Evolutionary conservation across 352 stramenopile genomes (phyloP), one percentile per base, ranked within the genome.

Genomic region (Phytophthora constricta): DNA sequence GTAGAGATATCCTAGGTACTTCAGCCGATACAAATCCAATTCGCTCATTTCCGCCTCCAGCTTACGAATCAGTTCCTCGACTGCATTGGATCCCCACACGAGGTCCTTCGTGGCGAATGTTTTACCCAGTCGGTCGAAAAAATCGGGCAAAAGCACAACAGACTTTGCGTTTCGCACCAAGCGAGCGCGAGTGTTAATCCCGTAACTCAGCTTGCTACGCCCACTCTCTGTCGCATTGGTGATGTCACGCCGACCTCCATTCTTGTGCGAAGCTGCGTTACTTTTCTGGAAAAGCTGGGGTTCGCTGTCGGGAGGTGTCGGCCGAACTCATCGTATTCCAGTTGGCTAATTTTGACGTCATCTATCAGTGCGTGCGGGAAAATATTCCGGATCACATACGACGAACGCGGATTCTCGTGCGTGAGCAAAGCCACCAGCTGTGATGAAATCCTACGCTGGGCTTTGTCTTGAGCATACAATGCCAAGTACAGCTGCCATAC

Each of bases 321-420:
- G 2, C 88, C 88, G 77, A 91, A 96, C 57, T 96, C 88, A 53
- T 96, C 88, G 46, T 93, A 95, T 47, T 94, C 87, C 41, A 93
- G 70, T 27, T 92, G 78, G 25, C 72, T 79, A 14, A 88, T 71
- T 25, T 87, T 85, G 20, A 93, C 70, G 43, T 96, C 89, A 70
- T 94, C 86, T 8, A 96, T 55, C 26, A 96, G 70, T 17, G 85
- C 81, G 58, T 93, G 85, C 8, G 89, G 89, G 34, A 96, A 96
- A 39, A 92, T 80, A 57, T 92, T 92, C 9, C 89, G 89, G 60
- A 96, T 86, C 3, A 95, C 82, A 20, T 82, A 86, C 9, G 89
- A 96, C 19, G 89, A 96, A 4, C 87, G 82, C 11, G 87, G 68
- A 25, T 96, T 96, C 54, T 96, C 89, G 50, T 96, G 89, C 5